phyloP scores from a whole-genome alignment of 2,329 filamentous ascomycete species.

The Phialophora tarda region DNA sequence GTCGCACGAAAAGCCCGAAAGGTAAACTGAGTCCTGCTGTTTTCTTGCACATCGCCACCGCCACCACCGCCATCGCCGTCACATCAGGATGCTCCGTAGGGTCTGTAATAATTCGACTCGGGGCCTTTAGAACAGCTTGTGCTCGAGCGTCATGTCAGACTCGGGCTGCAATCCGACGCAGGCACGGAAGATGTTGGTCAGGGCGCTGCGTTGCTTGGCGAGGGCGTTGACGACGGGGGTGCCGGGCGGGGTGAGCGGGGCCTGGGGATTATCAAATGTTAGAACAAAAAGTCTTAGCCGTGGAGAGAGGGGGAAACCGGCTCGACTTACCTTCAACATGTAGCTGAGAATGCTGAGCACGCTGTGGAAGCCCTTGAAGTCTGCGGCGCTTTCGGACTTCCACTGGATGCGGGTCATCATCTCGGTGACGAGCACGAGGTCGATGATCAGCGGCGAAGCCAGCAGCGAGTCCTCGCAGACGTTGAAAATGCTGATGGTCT shows the following conservation, averaged over 20 bases:
- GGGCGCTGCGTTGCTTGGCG: slow-evolving; percentile 89
- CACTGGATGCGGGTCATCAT: slow-evolving; percentile 99
- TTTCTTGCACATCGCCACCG: slow-evolving; percentile 11
- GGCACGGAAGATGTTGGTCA: slow-evolving; percentile 98
- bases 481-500: slow-evolving; percentile 98
- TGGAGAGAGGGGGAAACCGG: neutral
- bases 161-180: slow-evolving; percentile 96
- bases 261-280: slow-evolving; percentile 58
- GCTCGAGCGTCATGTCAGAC: slow-evolving; percentile 98
- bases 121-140: slow-evolving; percentile 78
- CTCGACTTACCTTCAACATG: slow-evolving; percentile 76
- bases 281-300: neutral
- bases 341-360: slow-evolving; percentile 97
- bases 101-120: neutral
- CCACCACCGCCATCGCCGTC: neutral
- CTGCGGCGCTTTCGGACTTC: slow-evolving; percentile 66
- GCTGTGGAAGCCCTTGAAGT: slow-evolving; percentile 94
- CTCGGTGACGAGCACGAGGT: slow-evolving; percentile 89
- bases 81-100: neutral
- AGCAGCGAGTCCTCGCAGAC: slow-evolving; percentile 98
- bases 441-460: slow-evolving; percentile 95
- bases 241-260: slow-evolving; percentile 88
- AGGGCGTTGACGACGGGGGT: slow-evolving; percentile 95
- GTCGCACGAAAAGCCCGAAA: slow-evolving; percentile 25
- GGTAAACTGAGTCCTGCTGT: slow-evolving; percentile 24